Percentiles rank a stretch among this genome's conserved stretches.
These are phyloP conservation scores for Phytophthora crassamura DNA, from an alignment of 352 stramenopile species.

Conservation along the genomic window DNA sequence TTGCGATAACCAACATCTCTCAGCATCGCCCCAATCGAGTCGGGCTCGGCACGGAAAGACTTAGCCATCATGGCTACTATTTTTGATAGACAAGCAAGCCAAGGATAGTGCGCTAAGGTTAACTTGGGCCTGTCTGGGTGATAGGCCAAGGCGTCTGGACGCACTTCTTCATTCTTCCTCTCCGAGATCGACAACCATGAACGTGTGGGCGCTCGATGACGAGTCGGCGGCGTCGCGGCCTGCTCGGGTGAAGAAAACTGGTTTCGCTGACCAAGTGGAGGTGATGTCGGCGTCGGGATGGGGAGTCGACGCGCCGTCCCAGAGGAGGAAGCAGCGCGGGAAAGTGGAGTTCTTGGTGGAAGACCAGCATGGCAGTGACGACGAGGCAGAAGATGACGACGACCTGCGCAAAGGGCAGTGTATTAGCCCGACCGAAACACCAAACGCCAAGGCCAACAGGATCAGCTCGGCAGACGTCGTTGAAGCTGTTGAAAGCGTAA, in stretches of 20 bases:
- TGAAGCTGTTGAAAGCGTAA: conserved; percentile 3
- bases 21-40: too few species aligned
- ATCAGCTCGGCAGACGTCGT: conserved; percentile 38
- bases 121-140: conserved; percentile 1
- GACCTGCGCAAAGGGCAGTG: conserved; percentile 4
- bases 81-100: conserved; percentile 22
- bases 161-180: conserved; percentile 23
- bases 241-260: conserved; percentile 20
- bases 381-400: conserved; percentile 9
- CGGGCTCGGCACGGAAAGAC: background rate
- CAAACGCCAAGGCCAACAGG: conserved; percentile 35
- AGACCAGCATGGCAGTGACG: conserved; percentile 27
- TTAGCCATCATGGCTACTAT: conserved; percentile 6
- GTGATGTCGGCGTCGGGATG: conserved; percentile 19
- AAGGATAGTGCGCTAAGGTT: conserved; percentile 31
- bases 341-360: conserved; percentile 37
- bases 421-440: background rate
- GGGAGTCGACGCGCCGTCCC: conserved; percentile 9
- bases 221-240: conserved; percentile 14
- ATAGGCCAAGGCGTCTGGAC: background rate
- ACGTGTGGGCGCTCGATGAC: conserved; percentile 31
- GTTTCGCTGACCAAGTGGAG: conserved; percentile 20
- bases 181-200: conserved; percentile 24
- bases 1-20: conserved; percentile 1
- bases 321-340: conserved; percentile 25